phyloP scores from a whole-genome alignment of 345 rosid genomes.

The Dimocarpus longan region DNA sequence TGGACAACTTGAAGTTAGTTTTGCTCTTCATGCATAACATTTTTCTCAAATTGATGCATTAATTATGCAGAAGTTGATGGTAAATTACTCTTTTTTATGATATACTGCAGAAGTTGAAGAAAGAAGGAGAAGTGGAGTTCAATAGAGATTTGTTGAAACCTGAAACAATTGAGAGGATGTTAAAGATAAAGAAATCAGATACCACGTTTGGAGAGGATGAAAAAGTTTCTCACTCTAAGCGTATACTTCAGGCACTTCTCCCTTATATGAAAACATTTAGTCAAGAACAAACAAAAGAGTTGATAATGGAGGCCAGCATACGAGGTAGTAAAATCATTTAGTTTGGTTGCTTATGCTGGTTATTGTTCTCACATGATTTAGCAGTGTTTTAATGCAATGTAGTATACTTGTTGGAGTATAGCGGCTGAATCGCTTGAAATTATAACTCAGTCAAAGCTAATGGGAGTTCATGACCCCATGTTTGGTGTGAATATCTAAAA shows the following conservation, averaged over 20 bases:
- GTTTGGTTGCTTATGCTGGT: not conserved
- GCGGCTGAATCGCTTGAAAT: not conserved
- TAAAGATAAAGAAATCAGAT: not conserved
- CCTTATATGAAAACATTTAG: constrained; percentile 35
- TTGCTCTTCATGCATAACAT: constrained; percentile 8
- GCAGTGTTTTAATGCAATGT: not conserved
- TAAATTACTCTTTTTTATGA: not conserved
- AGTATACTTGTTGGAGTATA: not conserved
- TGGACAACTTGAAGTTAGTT: constrained; percentile 34
- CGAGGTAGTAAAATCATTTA: constrained; percentile 32
- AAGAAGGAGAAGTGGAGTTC: not conserved
- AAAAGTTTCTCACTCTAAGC: constrained; percentile 28
- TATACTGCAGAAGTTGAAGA: constrained; percentile 23
- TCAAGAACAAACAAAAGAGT: constrained; percentile 43
- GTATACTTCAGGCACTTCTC: constrained; percentile 32
- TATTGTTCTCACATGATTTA: not conserved
- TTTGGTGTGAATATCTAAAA: not conserved
- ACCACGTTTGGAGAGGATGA: constrained; percentile 11
- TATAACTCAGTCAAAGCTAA: not conserved
- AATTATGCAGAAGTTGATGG: not conserved
- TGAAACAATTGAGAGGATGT: not conserved
- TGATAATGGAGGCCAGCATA: constrained; percentile 31
- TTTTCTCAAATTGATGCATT: not conserved
- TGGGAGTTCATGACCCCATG: not conserved
- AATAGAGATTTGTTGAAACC: not conserved